Base-by-base conservation (phyloP, 345 rosid genomes). In the Psidium guajava region DNA sequence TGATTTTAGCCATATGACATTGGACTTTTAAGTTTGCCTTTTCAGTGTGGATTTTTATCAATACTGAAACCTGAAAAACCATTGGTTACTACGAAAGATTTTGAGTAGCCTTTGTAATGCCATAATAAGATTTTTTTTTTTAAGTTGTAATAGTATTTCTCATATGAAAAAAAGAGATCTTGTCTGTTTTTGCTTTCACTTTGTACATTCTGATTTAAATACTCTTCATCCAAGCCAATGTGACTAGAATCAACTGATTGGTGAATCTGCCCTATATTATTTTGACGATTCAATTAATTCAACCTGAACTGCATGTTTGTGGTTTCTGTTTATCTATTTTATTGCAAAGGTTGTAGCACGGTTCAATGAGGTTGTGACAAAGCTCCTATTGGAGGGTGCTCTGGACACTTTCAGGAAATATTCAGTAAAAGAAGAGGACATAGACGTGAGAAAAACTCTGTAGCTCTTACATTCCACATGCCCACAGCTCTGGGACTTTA, bases 351-450 rank as follows among this genome's bases (percentile, higher is more conserved):
- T 96, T 85, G 96, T 97, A n/a, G 98, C 99, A 18, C 91, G 99
- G 87, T 97, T 96, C 89, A 96, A 96, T 87, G 99, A 97, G 91
- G 90, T 97, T 75, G 95, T 97, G 85, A 98, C 99, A 1, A 95
- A 85, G 91, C 92, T 51, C 54, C 93, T 98, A 52, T 89, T 98
- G 84, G 97, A 95, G 74, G 99, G 99, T 85, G 99, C 99, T 25
- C 84, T 96, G 88, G 96, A 89, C 52, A 94, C 98, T 84, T 98
- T 98, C 92, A 92, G 55, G 84, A 98, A 88, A 87, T 96, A 93
- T 86, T 94, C 98, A 6, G 97, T 96, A 56, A 89, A 90, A 84
- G 99, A 96, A 86, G 95, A 96, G 90, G 95, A 95, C 87, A 88
- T 96, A 8, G 94, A 96, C 86, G 98, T 95, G 91, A 85, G 89